A percentile compares a stretch with the other conserved stretches of the same genome.
These are phyloP conservation scores for Nakataea oryzae DNA, from an alignment of 2,329 filamentous ascomycete genomes.

Conservation along the genomic window DNA sequence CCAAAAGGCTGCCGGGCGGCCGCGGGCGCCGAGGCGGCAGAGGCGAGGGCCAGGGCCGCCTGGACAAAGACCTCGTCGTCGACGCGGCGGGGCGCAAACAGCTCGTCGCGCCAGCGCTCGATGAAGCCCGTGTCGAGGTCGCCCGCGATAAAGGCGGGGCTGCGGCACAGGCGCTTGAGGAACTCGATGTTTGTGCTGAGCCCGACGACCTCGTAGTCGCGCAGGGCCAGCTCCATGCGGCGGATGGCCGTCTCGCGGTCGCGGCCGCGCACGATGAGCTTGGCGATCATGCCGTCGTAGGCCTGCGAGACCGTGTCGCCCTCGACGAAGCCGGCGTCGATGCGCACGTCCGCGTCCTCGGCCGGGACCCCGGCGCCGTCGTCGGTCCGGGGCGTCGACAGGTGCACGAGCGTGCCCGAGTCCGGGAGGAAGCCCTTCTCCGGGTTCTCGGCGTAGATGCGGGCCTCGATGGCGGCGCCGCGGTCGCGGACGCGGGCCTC, in stretches of 20 bases:
- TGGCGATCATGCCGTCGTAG: conserved; percentile 98
- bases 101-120: conserved; percentile 69
- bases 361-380: conserved; percentile 2
- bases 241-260: conserved; percentile 72
- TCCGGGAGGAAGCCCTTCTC: conserved; percentile 84
- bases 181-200: conserved; percentile 96
- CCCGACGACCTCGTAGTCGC: conserved; percentile 86
- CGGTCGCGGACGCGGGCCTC: conserved; percentile 62
- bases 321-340: conserved; percentile 86
- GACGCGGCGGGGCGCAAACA: conserved; percentile 57
- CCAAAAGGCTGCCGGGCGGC: conserved; percentile 15
- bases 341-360: conserved; percentile 60
- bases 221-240: conserved; percentile 69
- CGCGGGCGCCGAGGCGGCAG: conserved; percentile 24
- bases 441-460: conserved; percentile 94
- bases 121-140: conserved; percentile 96
- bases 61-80: conserved; percentile 72
- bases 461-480: conserved; percentile 87
- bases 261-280: conserved; percentile 81
- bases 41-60: conserved; percentile 68
- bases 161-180: conserved; percentile 75
- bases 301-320: conserved; percentile 89
- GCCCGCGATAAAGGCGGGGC: conserved; percentile 71
- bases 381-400: conserved; percentile 55
- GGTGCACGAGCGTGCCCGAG: conserved; percentile 77